Base-by-base conservation (phyloP, 371 early-diverging fungal genomes). In the Lichtheimia hyalospora region DNA sequence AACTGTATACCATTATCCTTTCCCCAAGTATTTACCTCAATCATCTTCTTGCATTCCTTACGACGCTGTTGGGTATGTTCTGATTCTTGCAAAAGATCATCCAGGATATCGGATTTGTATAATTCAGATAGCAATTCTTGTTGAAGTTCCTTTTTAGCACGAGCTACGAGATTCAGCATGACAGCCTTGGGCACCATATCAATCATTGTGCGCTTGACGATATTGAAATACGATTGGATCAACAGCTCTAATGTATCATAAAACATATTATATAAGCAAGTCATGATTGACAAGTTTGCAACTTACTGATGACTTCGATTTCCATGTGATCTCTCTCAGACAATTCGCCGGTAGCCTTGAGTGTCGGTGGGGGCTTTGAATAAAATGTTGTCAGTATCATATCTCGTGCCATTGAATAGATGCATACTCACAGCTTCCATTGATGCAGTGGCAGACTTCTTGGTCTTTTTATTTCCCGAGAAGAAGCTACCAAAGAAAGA, bases 161-260 rank as follows among this genome's bases (percentile, higher is more conserved):
- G 85, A 52, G 77, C 82, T 2, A 99, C 99, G 39, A 99, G 83
- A 74, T 98, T 97, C 27, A 94, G 84, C 97, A 99, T 98, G 63
- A 99, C 93, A 6, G 99, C 96, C 71, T 99, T 99, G 49, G 99
- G 99, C 1, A 99, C 95, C 81, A 98, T 92, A 71, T 99, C 99
- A 48, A 96, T 86, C 60, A 96, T 89, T 3, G 97, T 99, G 55
- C 96, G 91, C 83, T 99, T 99, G 54, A 98, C 96, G 73, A 99
- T 96, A 68, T 93, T 92, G 73, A 89, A 98, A 80, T 99, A 99
- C 3, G 96, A 96, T 61, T 89, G 85, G 53, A 99, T 93, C 62
- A 98, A 84, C 43, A 98, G 85, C 77, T 98, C 87, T 86, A 54
- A 14, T 61, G 34, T 8, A 34, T 34, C 34, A 8, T 8, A 34